Evolutionary conservation across 352 stramenopile species (phyloP).

Genomic region (Phytophthora ohioensis): DNA sequence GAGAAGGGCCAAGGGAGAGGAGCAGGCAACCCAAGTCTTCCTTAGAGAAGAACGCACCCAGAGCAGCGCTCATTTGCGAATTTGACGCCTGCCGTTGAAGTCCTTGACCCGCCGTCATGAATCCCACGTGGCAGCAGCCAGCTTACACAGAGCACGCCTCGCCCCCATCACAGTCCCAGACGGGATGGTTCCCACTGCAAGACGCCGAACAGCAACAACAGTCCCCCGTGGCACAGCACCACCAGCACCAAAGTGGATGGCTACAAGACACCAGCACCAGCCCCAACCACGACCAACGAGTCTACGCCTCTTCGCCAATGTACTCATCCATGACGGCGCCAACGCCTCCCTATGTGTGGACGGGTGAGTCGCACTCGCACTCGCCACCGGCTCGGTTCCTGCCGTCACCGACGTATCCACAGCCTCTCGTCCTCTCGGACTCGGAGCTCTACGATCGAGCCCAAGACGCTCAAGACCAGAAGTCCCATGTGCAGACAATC

Average conservation of each 20-base stretch:
- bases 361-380: conserved; percentile 16
- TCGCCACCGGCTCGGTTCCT: conserved; percentile 22
- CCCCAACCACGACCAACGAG: conserved; percentile 13
- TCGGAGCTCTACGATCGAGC: conserved; percentile 26
- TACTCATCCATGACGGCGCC: conserved; percentile 18
- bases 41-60: conserved; percentile 28
- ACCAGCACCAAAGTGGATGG: conserved; percentile 18
- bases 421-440: conserved; percentile 7
- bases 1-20: conserved; percentile 34
- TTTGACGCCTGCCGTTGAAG: conserved; percentile 11
- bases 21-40: conserved; percentile 23
- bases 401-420: conserved; percentile 18
- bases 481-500: conserved; percentile 13
- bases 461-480: conserved; percentile 7
- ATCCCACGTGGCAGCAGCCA: conserved; percentile 17
- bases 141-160: conserved; percentile 20
- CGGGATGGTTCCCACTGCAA: conserved; percentile 68
- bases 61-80: conserved; percentile 32
- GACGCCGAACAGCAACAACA: conserved; percentile 20
- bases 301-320: conserved; percentile 24
- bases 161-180: conserved; percentile 41
- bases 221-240: conserved; percentile 1
- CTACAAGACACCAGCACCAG: conserved; percentile 15
- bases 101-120: conserved; percentile 14
- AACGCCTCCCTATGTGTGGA: conserved; percentile 31